Evolutionary conservation across 208 protist species (phyloP), one percentile per base, ranked within the genome.

Genomic region (Crithidia bombi): DNA sequence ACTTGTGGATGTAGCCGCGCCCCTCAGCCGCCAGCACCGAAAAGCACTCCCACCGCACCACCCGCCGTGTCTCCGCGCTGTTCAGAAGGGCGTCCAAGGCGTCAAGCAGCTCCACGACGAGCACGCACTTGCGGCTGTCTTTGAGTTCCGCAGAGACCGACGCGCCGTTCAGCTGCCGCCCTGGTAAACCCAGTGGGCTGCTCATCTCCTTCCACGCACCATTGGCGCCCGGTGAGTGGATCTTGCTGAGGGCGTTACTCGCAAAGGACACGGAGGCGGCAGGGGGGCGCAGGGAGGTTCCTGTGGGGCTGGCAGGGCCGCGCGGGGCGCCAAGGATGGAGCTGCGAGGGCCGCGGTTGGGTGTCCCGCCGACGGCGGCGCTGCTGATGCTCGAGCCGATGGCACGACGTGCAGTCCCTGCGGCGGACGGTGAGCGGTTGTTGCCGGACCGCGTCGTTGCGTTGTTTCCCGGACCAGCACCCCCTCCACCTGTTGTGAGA

Each of bases 1-100:
- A 39, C 69, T 88, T 91, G 78, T 92, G 86, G n/a, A 95, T 91
- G 69, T 86, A 95, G 21, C 83, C 86, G 49, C 90, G 74, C 6
- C 62, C 82, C 62, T 91, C 82, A 9, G 33, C 56, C 35, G 78
- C 75, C 64, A 92, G 51, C 23, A 83, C 66, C 41, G 67, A 26
- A 72, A 90, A 95, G 71, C 85, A 90, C n/a, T 82, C 56, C 77
- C 79, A 85, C 10, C 89, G 86, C 69, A 94, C 76, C 0, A 85
- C 67, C n/a, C 71, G 58, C 25, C 71, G 61, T 39, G 87, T 88
- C 36, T 79, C 79, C 10, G 38, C 15, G 19, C 82, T 82, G 73
- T 92, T 92, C 21, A 92, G 62, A 2, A 94, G 56, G 9, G 75
- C 83, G 62, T 94, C 80, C 1, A 94, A 28, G 9, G 78, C 89